A percentile compares a stretch with the other conserved stretches of the same genome.
phyloP scores from a whole-genome alignment of 257 asterid genomes.

The Anisodus acutangulus region DNA sequence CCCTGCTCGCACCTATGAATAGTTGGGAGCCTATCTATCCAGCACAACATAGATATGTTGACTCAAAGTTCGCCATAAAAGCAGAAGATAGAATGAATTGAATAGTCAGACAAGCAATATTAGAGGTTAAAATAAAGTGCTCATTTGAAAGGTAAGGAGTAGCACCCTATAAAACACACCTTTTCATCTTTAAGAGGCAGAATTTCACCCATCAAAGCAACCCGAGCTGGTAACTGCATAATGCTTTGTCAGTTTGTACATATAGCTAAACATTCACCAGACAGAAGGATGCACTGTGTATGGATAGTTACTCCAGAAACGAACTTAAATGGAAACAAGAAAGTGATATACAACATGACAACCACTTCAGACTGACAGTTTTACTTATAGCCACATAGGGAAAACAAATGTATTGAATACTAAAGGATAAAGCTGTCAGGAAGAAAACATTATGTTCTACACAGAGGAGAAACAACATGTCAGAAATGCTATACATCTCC shows the following conservation, averaged over 20 bases:
- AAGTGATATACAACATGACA: not conserved
- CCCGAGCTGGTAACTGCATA: slow-evolving; percentile 80
- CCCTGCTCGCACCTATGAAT: not conserved
- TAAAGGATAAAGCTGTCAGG: slow-evolving; percentile 8
- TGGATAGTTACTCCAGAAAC: not conserved
- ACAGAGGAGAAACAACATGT: slow-evolving; percentile 22
- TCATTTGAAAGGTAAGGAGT: not conserved
- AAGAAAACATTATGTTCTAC: slow-evolving; percentile 59
- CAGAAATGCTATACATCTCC: slow-evolving; percentile 22
- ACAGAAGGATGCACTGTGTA: slow-evolving; percentile 13
- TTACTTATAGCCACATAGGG: not conserved
- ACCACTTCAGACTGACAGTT: slow-evolving; percentile 4
- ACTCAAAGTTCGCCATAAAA: not conserved
- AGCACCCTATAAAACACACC: slow-evolving; percentile 44
- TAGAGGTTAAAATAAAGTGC: slow-evolving; percentile 18
- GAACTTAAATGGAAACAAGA: slow-evolving; percentile 18
- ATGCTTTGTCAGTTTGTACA: slow-evolving; percentile 27
- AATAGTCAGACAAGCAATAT: not conserved
- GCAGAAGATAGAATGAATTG: not conserved
- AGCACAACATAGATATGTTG: not conserved
- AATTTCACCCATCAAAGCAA: slow-evolving; percentile 85
- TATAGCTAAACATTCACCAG: slow-evolving; percentile 25
- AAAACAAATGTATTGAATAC: not conserved
- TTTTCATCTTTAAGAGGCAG: slow-evolving; percentile 68
- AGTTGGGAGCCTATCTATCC: not conserved